These are phyloP conservation scores for Maudiozyma turicensis DNA, from an alignment of 805 yeast genomes.

Conservation along the genomic window DNA sequence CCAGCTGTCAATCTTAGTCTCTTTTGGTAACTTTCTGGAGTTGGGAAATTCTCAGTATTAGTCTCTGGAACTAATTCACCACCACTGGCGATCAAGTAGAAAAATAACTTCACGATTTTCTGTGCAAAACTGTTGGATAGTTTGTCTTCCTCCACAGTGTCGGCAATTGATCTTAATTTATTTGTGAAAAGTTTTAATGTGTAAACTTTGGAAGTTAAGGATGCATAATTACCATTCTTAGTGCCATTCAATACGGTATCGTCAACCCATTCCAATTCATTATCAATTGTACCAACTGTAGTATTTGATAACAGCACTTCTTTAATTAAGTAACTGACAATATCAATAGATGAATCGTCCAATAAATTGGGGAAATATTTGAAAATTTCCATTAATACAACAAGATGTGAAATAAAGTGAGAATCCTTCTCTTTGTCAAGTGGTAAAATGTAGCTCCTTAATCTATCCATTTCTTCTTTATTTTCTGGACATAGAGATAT, in stretches of 20 bases:
- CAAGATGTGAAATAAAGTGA: conserved; percentile 43
- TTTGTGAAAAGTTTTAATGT: conserved; percentile 51
- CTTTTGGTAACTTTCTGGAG: conserved; percentile 54
- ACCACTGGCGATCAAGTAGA: conserved; percentile 58
- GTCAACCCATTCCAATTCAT: conserved; percentile 38
- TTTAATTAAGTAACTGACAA: conserved; percentile 52
- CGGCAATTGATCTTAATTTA: conserved; percentile 36
- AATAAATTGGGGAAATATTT: conserved; percentile 38
- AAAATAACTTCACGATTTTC: conserved; percentile 58
- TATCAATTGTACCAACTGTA: conserved; percentile 22
- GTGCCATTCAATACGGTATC: conserved; percentile 35
- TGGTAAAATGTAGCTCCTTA: conserved; percentile 42
- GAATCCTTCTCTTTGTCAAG: conserved; percentile 31
- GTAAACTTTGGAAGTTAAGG: conserved; percentile 40
- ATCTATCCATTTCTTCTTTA: conserved; percentile 32
- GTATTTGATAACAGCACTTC: conserved; percentile 50
- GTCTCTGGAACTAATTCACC: conserved; percentile 57
- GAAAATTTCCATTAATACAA: conserved; percentile 53
- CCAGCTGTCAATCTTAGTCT: conserved; percentile 65
- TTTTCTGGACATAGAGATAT: conserved; percentile 39
- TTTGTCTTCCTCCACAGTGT: conserved; percentile 28
- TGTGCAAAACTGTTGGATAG: conserved; percentile 39
- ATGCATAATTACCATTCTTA: conserved; percentile 23
- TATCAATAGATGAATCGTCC: conserved; percentile 44
- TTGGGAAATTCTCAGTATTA: conserved; percentile 38